These are phyloP conservation scores for Coemansia guatemalensis DNA, from an alignment of 192 early-diverging fungal species.

Conservation along the genomic window DNA sequence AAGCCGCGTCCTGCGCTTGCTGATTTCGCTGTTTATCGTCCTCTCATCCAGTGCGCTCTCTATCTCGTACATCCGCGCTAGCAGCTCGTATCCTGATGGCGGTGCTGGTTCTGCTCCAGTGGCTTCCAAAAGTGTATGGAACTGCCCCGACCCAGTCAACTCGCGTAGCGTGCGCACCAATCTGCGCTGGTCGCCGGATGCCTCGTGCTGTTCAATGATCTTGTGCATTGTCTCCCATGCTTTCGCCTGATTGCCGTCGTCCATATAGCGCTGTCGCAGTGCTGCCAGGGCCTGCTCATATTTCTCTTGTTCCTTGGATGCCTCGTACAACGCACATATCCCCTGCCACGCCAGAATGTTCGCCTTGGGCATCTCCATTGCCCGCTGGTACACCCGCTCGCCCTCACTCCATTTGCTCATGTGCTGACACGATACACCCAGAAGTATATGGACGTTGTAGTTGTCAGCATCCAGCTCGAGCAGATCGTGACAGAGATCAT, in stretches of 20 bases:
- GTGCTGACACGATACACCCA: slow-evolving; percentile 68
- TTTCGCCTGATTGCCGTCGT: slow-evolving; percentile 41
- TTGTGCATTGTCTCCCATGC: slow-evolving; percentile 57
- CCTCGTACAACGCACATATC: slow-evolving; percentile 63
- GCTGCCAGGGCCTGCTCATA: slow-evolving; percentile 28
- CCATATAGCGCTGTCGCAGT: slow-evolving; percentile 34
- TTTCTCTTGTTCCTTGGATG: slow-evolving; percentile 14
- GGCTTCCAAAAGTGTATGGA: slow-evolving; percentile 15
- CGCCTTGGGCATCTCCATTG: slow-evolving; percentile 58
- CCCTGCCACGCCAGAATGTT: slow-evolving; percentile 71
- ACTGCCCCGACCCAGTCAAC: slow-evolving; percentile 13
- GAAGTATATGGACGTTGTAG: slow-evolving; percentile 58
- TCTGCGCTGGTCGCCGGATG: slow-evolving; percentile 38
- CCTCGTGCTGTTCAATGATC: slow-evolving; percentile 55
- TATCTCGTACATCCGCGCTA: slow-evolving; percentile 43
- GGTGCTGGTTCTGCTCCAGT: slow-evolving; percentile 11
- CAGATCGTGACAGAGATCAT: slow-evolving; percentile 51
- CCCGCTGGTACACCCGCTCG: slow-evolving; percentile 58
- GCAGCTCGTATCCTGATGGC: slow-evolving; percentile 26
- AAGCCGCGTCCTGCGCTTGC: slow-evolving; percentile 64
- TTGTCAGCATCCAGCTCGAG: slow-evolving; percentile 45
- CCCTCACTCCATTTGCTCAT: slow-evolving; percentile 58
- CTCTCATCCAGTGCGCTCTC: slow-evolving; percentile 49
- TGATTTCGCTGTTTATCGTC: slow-evolving; percentile 62
- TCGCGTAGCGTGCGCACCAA: slow-evolving; percentile 30